Evolutionary conservation across 2,329 filamentous ascomycete species (phyloP).

Genomic region (Penicillium hordei): DNA sequence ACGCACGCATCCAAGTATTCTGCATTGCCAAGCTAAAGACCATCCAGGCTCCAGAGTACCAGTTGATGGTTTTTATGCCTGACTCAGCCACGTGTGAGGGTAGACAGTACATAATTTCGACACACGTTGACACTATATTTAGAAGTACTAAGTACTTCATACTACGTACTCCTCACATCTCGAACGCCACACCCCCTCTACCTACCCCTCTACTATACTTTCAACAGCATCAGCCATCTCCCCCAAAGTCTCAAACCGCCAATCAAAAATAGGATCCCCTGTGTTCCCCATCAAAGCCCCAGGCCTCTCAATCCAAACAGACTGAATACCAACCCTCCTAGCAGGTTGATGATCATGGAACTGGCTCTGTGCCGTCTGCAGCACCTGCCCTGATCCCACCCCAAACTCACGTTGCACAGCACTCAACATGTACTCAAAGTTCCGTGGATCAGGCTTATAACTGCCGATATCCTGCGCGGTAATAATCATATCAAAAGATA

Average conservation of each 20-base stretch:
- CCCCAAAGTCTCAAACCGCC: conserved; percentile 58
- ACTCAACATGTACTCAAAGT: conserved; percentile 66
- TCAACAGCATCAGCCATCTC: conserved; percentile 57
- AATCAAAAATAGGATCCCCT: conserved; percentile 48
- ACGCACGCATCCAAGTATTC: conserved; percentile 2
- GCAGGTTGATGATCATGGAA: conserved; percentile 67
- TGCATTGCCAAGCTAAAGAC: conserved; percentile 1
- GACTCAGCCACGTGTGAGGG: neutral
- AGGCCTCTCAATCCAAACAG: conserved; percentile 60
- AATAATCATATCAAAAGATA: conserved; percentile 63
- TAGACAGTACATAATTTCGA: neutral
- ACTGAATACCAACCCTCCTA: conserved; percentile 58
- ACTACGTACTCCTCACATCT: too few species aligned
- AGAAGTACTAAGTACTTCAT: conserved; percentile 1
- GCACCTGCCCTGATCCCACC: conserved; percentile 56
- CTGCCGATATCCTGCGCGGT: conserved; percentile 70
- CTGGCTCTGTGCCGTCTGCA: conserved; percentile 69
- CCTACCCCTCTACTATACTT: neutral
- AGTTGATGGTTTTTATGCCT: neutral
- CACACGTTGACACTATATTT: neutral
- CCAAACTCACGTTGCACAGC: conserved; percentile 57
- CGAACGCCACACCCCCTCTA: too few species aligned
- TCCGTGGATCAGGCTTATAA: conserved; percentile 66
- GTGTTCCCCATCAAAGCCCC: conserved; percentile 43
- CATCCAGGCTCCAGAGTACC: conserved; percentile 10